Percentiles rank a stretch among this genome's conserved stretches.
phyloP scores from a whole-genome alignment of 352 stramenopile species.

The Labyrinthula sp. region DNA sequence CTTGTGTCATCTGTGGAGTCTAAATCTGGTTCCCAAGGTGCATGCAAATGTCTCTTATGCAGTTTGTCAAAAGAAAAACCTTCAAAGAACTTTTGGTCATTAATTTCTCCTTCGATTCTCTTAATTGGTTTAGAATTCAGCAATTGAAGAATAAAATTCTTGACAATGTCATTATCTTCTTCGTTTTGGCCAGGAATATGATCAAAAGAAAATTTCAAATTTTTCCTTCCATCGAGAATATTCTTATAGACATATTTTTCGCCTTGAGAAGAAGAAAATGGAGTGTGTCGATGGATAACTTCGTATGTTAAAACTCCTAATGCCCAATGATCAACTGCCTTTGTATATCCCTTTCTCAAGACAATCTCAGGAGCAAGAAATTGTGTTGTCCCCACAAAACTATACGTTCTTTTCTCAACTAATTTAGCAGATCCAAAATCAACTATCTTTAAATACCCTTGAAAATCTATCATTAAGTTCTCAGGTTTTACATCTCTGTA shows the following conservation, averaged over 20 bases:
- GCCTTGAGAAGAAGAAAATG: conserved; percentile 52
- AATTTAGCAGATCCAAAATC: conserved; percentile 51
- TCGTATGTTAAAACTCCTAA: conserved; percentile 80
- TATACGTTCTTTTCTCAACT: conserved; percentile 65
- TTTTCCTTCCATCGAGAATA: conserved; percentile 73
- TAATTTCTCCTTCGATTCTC: too few species aligned
- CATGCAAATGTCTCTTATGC: too few species aligned
- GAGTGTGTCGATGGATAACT: conserved; percentile 71
- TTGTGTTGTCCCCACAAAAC: conserved; percentile 73
- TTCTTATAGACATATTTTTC: conserved; percentile 80
- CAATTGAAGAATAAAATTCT: too few species aligned
- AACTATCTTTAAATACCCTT: conserved; percentile 67
- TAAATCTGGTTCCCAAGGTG: too few species aligned
- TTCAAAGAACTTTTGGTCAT: too few species aligned
- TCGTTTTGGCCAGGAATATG: conserved; percentile 45
- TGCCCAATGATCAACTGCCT: conserved; percentile 84
- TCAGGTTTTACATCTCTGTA: conserved; percentile 68
- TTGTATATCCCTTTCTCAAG: conserved; percentile 68
- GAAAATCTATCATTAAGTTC: conserved; percentile 60
- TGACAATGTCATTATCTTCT: conserved; percentile 61
- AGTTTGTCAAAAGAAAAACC: too few species aligned
- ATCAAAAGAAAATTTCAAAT: too few species aligned
- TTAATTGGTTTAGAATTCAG: too few species aligned
- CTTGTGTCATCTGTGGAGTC: too few species aligned
- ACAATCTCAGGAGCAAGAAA: conserved; percentile 70